Evolutionary conservation across 495 filamentous ascomycete genomes (phyloP).

Genomic region (Letharia columbiana): DNA sequence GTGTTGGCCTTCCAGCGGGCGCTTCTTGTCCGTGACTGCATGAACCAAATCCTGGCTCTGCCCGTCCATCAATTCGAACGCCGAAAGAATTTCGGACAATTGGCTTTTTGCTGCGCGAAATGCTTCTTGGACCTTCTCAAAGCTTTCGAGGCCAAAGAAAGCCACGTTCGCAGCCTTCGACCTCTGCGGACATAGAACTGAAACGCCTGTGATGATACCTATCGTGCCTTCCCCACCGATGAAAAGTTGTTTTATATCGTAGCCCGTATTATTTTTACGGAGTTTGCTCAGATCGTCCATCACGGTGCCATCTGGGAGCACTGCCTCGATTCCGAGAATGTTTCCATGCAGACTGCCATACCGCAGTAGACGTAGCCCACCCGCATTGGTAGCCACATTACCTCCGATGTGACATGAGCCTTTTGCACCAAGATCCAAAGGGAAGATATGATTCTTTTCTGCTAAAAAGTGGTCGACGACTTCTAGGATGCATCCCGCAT

Average conservation of each 20-base stretch:
- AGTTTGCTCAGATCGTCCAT: slow-evolving; percentile 78
- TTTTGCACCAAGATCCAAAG: slow-evolving; percentile 91
- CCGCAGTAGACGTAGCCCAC: slow-evolving; percentile 77
- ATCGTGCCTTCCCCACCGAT: slow-evolving; percentile 93
- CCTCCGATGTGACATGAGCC: slow-evolving; percentile 95
- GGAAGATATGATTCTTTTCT: slow-evolving; percentile 75
- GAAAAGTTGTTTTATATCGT: slow-evolving; percentile 96
- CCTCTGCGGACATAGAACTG: slow-evolving; percentile 80
- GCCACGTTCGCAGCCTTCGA: slow-evolving; percentile 81
- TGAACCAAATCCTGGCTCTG: slow-evolving; percentile 67
- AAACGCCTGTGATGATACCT: slow-evolving; percentile 84
- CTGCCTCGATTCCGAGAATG: slow-evolving; percentile 85
- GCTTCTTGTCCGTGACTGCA: slow-evolving; percentile 62
- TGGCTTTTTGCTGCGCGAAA: slow-evolving; percentile 82
- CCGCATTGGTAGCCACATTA: slow-evolving; percentile 96
- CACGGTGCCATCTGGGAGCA: slow-evolving; percentile 84
- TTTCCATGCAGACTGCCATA: slow-evolving; percentile 93
- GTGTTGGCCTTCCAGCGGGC: slow-evolving; percentile 69
- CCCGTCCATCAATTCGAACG: slow-evolving; percentile 95
- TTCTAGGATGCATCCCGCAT: slow-evolving; percentile 87
- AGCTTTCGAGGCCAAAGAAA: slow-evolving; percentile 78
- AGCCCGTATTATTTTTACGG: slow-evolving; percentile 97
- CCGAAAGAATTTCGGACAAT: slow-evolving; percentile 88
- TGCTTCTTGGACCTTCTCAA: slow-evolving; percentile 72
- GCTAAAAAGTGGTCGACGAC: slow-evolving; percentile 75